Conservation (phyloP, 2,329 filamentous ascomycete genomes). For the Tolypocladium nubicola region DNA sequence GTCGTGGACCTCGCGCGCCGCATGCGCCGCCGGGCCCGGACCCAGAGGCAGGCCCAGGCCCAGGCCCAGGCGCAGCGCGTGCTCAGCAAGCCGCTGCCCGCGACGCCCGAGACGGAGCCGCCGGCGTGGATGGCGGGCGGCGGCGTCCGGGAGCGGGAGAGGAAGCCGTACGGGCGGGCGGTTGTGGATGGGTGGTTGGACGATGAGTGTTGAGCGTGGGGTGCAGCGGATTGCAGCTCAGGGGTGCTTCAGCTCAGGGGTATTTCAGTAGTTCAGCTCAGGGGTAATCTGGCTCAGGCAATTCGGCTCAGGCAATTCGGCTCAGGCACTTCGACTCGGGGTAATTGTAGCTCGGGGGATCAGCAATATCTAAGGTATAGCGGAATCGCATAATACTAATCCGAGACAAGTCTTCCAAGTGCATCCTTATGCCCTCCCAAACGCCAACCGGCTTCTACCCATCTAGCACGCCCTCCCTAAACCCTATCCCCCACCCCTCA, state of each 20-base stretch:
- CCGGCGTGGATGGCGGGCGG: conserved; percentile 8
- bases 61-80: background rate
- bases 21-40: no score
- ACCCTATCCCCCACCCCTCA: conserved; percentile 15
- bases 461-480: background rate
- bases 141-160: background rate
- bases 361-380: background rate
- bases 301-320: no score
- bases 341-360: no score
- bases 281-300: no score
- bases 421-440: background rate
- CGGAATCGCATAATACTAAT: background rate
- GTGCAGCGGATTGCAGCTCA: background rate
- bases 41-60: background rate
- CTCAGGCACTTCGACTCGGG: no score
- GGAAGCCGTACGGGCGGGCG: conserved; percentile 12
- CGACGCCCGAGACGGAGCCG: conserved; percentile 16
- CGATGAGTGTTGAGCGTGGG: background rate
- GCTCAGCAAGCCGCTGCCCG: conserved; percentile 18
- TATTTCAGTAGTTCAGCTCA: no score
- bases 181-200: background rate
- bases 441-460: background rate
- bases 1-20: no score
- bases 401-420: background rate
- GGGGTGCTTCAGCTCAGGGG: background rate